A percentile compares a stretch with the other conserved stretches of the same genome.
These are phyloP conservation scores for Tetraselmis chui DNA, from an alignment of 139 green algal species.

Conservation along the genomic window DNA sequence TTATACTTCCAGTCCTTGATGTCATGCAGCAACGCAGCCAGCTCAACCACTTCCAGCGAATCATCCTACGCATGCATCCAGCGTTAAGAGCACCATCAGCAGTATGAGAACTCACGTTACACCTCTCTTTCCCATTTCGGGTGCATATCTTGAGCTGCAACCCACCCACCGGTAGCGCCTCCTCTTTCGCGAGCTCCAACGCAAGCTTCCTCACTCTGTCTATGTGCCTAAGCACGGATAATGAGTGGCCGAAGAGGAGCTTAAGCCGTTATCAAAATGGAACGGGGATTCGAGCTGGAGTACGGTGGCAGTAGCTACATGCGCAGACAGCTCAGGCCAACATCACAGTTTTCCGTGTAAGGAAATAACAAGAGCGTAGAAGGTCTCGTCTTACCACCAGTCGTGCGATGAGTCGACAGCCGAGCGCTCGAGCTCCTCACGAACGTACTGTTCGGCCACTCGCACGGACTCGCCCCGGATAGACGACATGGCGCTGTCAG, in stretches of 20 bases:
- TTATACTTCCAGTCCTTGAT: conserved; percentile 56
- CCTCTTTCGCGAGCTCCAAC: neutral
- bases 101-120: neutral
- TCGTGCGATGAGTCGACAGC: neutral
- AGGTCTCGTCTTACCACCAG: neutral
- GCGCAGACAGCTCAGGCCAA: neutral
- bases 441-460: neutral
- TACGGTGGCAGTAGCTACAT: neutral
- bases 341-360: too few species aligned
- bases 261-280: too few species aligned
- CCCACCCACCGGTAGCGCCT: neutral
- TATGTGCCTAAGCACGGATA: neutral
- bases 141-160: neutral
- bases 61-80: neutral
- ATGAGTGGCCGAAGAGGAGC: neutral
- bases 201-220: neutral
- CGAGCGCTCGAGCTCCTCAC: neutral
- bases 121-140: neutral
- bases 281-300: too few species aligned
- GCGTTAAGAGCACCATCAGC: neutral
- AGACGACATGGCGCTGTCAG: too few species aligned
- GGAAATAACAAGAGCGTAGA: neutral
- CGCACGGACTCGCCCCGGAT: neutral
- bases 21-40: conserved; percentile 62
- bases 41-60: conserved; percentile 32